A percentile compares a stretch with the other conserved stretches of the same genome.
phyloP scores from a whole-genome alignment of 2,329 filamentous ascomycete species.

The Dothidotthia symphoricarpi region DNA sequence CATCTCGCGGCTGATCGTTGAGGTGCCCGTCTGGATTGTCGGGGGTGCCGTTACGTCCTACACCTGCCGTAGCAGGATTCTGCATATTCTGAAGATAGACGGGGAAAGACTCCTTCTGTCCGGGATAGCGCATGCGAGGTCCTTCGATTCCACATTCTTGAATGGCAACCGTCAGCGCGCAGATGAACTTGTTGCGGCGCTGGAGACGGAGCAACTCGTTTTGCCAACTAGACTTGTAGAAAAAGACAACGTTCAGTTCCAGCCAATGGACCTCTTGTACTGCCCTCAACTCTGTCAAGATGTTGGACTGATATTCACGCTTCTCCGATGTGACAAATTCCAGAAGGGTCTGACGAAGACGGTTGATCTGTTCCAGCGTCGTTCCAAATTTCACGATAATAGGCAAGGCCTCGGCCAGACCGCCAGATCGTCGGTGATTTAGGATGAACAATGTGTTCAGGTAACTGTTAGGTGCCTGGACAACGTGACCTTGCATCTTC shows the following conservation, averaged over 20 bases:
- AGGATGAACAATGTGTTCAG: conserved; percentile 92
- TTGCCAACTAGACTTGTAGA: conserved; percentile 97
- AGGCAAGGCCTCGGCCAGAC: conserved; percentile 79
- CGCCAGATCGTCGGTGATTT: conserved; percentile 87
- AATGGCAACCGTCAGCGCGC: conserved; percentile 84
- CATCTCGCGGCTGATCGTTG: conserved; percentile 40
- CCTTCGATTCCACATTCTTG: conserved; percentile 81
- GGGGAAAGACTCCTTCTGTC: conserved; percentile 65
- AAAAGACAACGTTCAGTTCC: conserved; percentile 89
- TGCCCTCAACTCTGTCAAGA: conserved; percentile 77
- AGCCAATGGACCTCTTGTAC: conserved; percentile 82
- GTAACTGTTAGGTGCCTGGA: conserved; percentile 92
- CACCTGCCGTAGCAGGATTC: conserved; percentile 45
- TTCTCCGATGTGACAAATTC: conserved; percentile 83
- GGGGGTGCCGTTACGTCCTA: conserved; percentile 45
- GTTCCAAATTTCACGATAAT: conserved; percentile 88
- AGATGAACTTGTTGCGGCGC: conserved; percentile 91
- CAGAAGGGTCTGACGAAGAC: conserved; percentile 73
- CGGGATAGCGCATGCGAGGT: conserved; percentile 70
- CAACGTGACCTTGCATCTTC: conserved; percentile 96
- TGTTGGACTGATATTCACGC: conserved; percentile 82
- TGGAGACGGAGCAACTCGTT: conserved; percentile 88
- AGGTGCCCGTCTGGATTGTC: conserved; percentile 46
- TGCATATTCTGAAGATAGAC: conserved; percentile 60
- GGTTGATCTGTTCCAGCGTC: conserved; percentile 75